A percentile compares a stretch with the other conserved stretches of the same genome.
Conservation (phyloP, 163 green algal genomes). For the Coccomyxa subellipsoidea region DNA sequence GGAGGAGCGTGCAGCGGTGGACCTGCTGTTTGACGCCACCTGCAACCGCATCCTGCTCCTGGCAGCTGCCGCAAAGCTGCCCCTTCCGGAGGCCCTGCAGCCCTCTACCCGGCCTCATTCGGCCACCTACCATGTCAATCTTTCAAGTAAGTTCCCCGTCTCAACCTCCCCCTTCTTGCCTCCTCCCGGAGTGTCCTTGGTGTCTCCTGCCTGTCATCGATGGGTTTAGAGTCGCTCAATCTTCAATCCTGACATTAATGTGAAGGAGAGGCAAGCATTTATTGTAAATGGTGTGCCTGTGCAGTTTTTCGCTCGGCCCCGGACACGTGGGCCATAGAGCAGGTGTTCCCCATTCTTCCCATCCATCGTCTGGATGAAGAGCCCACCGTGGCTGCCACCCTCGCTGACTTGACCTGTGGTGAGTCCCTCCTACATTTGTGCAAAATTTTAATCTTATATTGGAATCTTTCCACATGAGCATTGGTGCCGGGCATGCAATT, state of each 20-base stretch:
- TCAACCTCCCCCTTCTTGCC: no score
- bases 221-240: not conserved
- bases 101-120: slow-evolving; percentile 12
- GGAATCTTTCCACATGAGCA: no score
- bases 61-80: slow-evolving; percentile 13
- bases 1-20: slow-evolving; percentile 55
- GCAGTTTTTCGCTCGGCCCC: slow-evolving; percentile 61
- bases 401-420: slow-evolving; percentile 68
- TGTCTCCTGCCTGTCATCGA: not conserved
- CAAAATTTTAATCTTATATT: no score
- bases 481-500: no score
- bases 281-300: not conserved
- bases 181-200: no score
- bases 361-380: slow-evolving; percentile 55
- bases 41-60: slow-evolving; percentile 32
- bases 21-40: slow-evolving; percentile 48
- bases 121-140: slow-evolving; percentile 62
- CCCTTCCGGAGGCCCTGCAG: slow-evolving; percentile 41
- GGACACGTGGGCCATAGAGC: slow-evolving; percentile 69
- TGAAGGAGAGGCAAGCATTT: no score
- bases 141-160: slow-evolving; percentile 20
- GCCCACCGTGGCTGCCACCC: slow-evolving; percentile 47
- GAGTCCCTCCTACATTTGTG: not conserved
- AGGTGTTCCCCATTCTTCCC: slow-evolving; percentile 76
- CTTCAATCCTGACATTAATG: no score